Conservation (phyloP, 805 yeast species). For the Candida vaughaniae region DNA sequence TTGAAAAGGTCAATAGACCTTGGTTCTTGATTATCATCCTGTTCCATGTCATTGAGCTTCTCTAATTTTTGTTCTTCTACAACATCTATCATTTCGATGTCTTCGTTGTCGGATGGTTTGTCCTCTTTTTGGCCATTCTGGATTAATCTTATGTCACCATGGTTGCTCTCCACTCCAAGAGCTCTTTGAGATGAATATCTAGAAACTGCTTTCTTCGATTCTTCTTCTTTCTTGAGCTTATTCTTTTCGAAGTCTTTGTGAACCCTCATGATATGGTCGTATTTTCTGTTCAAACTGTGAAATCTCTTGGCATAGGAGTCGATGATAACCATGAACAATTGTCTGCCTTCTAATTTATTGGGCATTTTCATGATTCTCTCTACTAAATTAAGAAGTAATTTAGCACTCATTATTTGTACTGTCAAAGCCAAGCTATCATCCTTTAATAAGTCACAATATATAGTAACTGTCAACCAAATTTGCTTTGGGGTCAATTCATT, state of each 20-base stretch:
- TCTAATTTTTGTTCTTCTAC: constrained; percentile 22
- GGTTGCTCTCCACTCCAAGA: constrained; percentile 20
- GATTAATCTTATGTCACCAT: not conserved
- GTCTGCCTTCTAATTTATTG: constrained; percentile 78
- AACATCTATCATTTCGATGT: constrained; percentile 16
- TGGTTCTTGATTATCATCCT: constrained; percentile 10
- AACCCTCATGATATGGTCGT: constrained; percentile 60
- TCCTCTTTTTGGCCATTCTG: constrained; percentile 4
- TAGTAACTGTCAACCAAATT: constrained; percentile 81
- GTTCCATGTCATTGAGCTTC: constrained; percentile 17
- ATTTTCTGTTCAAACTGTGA: constrained; percentile 68
- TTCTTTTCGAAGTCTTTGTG: constrained; percentile 54
- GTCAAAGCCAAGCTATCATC: constrained; percentile 82
- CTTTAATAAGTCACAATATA: constrained; percentile 76
- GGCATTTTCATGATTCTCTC: constrained; percentile 84
- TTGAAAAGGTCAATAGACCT: constrained; percentile 30
- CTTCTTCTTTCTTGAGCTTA: constrained; percentile 39
- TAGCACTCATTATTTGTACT: constrained; percentile 96
- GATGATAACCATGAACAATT: constrained; percentile 79
- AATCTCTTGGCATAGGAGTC: constrained; percentile 87
- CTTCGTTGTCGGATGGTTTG: constrained; percentile 8
- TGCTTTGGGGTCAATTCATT: constrained; percentile 78
- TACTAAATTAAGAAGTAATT: constrained; percentile 78
- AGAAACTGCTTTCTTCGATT: constrained; percentile 40
- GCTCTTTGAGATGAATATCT: constrained; percentile 33